Evolutionary conservation across 768 basidiomycete genomes (phyloP), one percentile per base, ranked within the genome.

Genomic region (Plicaturopsis crispa): DNA sequence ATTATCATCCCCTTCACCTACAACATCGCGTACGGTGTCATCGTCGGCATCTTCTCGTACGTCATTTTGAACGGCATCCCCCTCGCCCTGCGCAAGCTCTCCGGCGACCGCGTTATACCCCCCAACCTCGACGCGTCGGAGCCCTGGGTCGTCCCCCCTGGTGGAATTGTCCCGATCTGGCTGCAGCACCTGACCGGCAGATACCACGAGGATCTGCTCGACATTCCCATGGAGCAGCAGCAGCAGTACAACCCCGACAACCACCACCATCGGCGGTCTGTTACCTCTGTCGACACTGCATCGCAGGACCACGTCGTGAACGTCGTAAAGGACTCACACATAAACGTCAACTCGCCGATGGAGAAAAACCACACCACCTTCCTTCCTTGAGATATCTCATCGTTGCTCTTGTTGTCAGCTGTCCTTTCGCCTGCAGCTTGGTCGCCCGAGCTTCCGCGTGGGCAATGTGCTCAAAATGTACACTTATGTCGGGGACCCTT

Each of bases 1-100:
- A 67, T 91, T 35, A 71, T 85, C 38, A 90, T 90, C 42, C 84
- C 84, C 7, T 59, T 86, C 14, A 75, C 81, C 11, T 84, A 77
- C 70, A 88, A 84, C 67, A 89, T 91, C 52, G 86, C 88, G 28
- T 89, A 91, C 52, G 88, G 88, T 47, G 82, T 91, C 55, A 89
- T 92, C 45, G 78, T 83, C 0, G 89, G 88, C 24, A 66, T 92
- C 36, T 35, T 69, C 24, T 73, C 79, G 11, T 89, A 86, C 56
- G 49, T 85, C 33, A 44, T 86, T 40, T 62, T 92, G 41, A 91
- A 92, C 52, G 81, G 78, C 30, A 62, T 78, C 35, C 75, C 85
- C 5, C 71, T 74, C 55, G 14, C 69, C 12, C 32, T 88, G 40
- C 69, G 62, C 50, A 80, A 72, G 48, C 43, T 71, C 19, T 63